Percentiles rank a stretch among this genome's conserved stretches.
phyloP scores from a whole-genome alignment of 805 yeast genomes.

The Kluyveromyces dobzhanskii region DNA sequence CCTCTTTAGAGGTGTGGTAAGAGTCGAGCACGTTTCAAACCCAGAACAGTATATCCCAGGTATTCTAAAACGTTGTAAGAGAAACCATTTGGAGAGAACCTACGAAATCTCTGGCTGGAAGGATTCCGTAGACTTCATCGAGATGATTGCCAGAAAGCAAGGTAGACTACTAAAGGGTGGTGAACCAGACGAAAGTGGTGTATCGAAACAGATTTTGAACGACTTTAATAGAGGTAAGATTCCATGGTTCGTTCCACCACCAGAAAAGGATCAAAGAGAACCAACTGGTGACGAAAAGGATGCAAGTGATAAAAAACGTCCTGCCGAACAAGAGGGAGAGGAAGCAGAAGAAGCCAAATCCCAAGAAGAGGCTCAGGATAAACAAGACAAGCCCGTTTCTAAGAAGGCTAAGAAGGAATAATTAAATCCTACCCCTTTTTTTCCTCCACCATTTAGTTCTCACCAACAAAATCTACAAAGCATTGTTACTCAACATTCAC shows the following conservation, averaged over 20 bases:
- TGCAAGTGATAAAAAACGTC: not conserved
- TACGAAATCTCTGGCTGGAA: conserved; percentile 92
- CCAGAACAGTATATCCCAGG: conserved; percentile 96
- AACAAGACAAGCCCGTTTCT: conserved; percentile 4
- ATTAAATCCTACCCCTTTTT: too few relatives aligned
- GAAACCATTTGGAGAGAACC: conserved; percentile 87
- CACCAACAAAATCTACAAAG: too few relatives aligned
- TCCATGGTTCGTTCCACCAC: conserved; percentile 97
- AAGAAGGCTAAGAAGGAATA: conserved; percentile 5
- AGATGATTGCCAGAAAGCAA: conserved; percentile 82
- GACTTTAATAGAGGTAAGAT: conserved; percentile 96
- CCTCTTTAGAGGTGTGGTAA: conserved; percentile 90
- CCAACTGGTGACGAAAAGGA: conserved; percentile 20
- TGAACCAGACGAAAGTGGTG: conserved; percentile 93
- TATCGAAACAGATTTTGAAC: conserved; percentile 80
- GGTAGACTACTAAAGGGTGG: conserved; percentile 95
- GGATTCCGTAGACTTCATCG: conserved; percentile 70
- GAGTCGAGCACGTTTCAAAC: conserved; percentile 93
- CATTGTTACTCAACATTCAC: too few relatives aligned
- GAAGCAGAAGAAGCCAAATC: conserved; percentile 3
- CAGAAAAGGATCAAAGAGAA: conserved; percentile 51
- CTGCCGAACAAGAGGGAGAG: too few relatives aligned
- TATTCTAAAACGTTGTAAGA: conserved; percentile 73
- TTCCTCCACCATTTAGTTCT: too few relatives aligned
- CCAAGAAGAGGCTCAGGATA: conserved; percentile 4